A percentile compares a stretch with the other conserved stretches of the same genome.
These are phyloP conservation scores for Monosporascus sp. DNA, from an alignment of 2,329 filamentous ascomycete species.

Conservation along the genomic window DNA sequence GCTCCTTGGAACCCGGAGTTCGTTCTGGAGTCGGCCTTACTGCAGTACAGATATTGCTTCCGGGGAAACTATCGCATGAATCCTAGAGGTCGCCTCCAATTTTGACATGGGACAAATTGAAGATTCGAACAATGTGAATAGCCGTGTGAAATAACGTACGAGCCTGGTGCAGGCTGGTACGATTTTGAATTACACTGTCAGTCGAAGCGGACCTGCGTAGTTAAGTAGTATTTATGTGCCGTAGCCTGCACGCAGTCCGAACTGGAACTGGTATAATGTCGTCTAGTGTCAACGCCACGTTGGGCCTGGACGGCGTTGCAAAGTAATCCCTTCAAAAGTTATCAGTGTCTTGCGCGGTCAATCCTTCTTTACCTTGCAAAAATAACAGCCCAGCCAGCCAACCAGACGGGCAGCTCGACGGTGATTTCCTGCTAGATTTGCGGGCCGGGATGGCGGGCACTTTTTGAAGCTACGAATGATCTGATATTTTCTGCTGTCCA, in stretches of 20 bases:
- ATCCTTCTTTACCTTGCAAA: too few relatives aligned
- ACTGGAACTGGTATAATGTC: too few relatives aligned
- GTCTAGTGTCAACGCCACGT: not conserved
- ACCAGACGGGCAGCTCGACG: not conserved
- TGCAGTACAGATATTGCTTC: not conserved
- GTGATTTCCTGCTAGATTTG: not conserved
- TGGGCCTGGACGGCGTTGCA: not conserved
- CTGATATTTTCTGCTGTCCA: not conserved
- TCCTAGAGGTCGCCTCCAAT: too few relatives aligned
- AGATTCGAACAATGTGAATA: not conserved
- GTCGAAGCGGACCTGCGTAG: too few relatives aligned
- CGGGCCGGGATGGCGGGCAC: not conserved
- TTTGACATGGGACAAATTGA: not conserved
- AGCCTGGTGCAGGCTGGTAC: not conserved
- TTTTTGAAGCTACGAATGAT: not conserved
- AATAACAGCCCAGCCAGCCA: too few relatives aligned
- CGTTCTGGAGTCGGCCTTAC: not conserved
- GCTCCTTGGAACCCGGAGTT: not conserved
- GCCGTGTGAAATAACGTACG: not conserved
- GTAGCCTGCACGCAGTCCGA: not conserved
- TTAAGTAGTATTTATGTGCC: not conserved
- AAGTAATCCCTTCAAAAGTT: not conserved
- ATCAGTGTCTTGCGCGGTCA: too few relatives aligned
- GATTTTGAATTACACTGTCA: not conserved
- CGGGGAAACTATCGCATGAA: not conserved